A percentile compares a stretch with the other conserved stretches of the same genome.
phyloP scores from a whole-genome alignment of 2,329 filamentous ascomycete species.

The Endoconidiophora polonica region DNA sequence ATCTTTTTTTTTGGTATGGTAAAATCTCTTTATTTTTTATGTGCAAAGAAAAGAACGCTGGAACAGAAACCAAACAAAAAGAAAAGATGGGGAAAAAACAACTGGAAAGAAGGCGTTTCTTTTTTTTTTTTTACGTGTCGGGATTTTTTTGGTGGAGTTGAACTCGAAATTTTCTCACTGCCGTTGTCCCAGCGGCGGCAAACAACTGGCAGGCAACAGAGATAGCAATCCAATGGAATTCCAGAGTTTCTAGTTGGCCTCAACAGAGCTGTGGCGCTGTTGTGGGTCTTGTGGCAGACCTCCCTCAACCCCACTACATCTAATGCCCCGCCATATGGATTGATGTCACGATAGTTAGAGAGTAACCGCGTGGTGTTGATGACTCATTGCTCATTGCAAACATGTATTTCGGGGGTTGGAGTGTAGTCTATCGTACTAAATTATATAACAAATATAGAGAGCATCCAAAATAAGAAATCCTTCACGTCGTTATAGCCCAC shows the following conservation, averaged over 20 bases:
- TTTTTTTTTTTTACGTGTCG: neutral
- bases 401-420: too few relatives aligned
- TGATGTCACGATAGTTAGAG: neutral
- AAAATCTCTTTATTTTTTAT: neutral
- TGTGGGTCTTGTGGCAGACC: neutral
- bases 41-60: neutral
- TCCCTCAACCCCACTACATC: neutral
- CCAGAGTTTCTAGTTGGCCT: neutral
- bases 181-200: neutral
- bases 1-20: slow-evolving; percentile 33
- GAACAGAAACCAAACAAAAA: neutral
- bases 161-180: slow-evolving; percentile 10
- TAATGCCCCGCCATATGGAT: slow-evolving; percentile 3
- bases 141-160: neutral
- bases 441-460: neutral
- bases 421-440: too few relatives aligned
- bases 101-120: neutral
- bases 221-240: too few relatives aligned
- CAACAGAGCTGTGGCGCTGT: neutral
- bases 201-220: neutral
- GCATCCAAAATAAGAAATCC: too few relatives aligned
- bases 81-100: slow-evolving; percentile 1
- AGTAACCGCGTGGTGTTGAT: too few relatives aligned
- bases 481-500: too few relatives aligned
- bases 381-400: too few relatives aligned